A percentile compares a stretch with the other conserved stretches of the same genome.
Evolutionary conservation across 2,329 filamentous ascomycete species (phyloP).

Genomic region (Colletotrichum scovillei): DNA sequence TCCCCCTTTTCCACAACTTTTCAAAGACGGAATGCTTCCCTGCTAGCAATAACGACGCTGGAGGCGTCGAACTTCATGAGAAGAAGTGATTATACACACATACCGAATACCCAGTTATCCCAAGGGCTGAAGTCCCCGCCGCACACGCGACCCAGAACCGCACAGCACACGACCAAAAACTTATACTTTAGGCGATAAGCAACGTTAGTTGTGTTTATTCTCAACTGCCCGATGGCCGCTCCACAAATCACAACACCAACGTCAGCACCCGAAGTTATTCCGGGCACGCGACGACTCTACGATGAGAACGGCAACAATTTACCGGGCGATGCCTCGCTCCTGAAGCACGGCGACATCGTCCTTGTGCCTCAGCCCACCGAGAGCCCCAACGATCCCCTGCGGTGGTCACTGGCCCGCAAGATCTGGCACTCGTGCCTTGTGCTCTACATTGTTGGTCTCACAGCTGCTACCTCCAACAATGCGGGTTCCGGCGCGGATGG

Average conservation of each 20-base stretch:
- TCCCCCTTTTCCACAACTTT: background rate
- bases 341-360: slow-evolving; percentile 55
- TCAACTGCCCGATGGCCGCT: slow-evolving; percentile 25
- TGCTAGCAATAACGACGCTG: slow-evolving; percentile 30
- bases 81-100: slow-evolving; percentile 11
- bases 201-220: background rate
- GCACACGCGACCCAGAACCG: background rate
- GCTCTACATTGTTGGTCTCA: slow-evolving; percentile 64
- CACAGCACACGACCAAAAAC: background rate
- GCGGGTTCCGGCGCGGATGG: slow-evolving; percentile 63
- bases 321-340: slow-evolving; percentile 25
- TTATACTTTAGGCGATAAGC: background rate
- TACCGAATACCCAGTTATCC: too few relatives aligned
- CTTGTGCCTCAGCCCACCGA: slow-evolving; percentile 64
- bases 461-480: slow-evolving; percentile 67
- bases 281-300: slow-evolving; percentile 33
- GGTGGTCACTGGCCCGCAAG: slow-evolving; percentile 58
- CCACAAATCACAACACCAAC: background rate
- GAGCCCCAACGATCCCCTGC: slow-evolving; percentile 63
- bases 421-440: slow-evolving; percentile 63
- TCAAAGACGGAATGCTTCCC: slow-evolving; percentile 24
- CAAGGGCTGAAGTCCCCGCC: background rate
- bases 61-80: slow-evolving; percentile 30
- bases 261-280: slow-evolving; percentile 21
- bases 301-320: slow-evolving; percentile 19